Evolutionary conservation across 345 rosid genomes (phyloP).

Genomic region (Citrus reticulata): DNA sequence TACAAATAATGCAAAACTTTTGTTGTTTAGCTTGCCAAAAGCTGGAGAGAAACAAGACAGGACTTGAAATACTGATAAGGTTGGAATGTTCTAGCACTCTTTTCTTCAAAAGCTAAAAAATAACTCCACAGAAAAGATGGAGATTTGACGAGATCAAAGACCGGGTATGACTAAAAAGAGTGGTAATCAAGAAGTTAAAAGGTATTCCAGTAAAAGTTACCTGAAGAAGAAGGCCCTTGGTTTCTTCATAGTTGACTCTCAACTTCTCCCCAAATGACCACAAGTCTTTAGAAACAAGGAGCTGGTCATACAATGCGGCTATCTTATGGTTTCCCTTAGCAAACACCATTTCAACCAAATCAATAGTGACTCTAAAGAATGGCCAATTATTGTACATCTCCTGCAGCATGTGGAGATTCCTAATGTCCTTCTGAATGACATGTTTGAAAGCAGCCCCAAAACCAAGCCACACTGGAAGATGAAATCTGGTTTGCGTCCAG

Average conservation of each 20-base stretch:
- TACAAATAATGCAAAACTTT: not conserved
- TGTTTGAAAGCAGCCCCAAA: conserved; percentile 87
- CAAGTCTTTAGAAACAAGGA: conserved; percentile 79
- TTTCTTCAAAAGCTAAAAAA: not conserved
- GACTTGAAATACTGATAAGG: not conserved
- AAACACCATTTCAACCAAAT: conserved; percentile 97
- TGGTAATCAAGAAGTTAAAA: not conserved
- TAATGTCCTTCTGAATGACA: conserved; percentile 59
- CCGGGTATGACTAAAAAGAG: not conserved
- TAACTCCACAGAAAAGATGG: not conserved
- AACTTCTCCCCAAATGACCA: conserved; percentile 73
- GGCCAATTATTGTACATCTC: conserved; percentile 95
- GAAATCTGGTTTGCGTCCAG: conserved; percentile 98
- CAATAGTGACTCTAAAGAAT: conserved; percentile 91
- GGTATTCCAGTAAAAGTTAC: conserved; percentile 28
- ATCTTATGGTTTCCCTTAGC: conserved; percentile 98
- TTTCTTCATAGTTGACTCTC: conserved; percentile 72
- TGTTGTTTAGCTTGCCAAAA: not conserved
- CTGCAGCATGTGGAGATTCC: conserved; percentile 80
- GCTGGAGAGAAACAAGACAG: not conserved
- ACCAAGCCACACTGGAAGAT: conserved; percentile 98
- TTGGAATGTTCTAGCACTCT: not conserved
- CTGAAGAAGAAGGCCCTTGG: conserved; percentile 83
- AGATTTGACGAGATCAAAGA: not conserved
- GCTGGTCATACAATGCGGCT: conserved; percentile 79